Evolutionary conservation across 2,329 filamentous ascomycete species (phyloP).

Genomic region (Tolypocladium endophyticum): DNA sequence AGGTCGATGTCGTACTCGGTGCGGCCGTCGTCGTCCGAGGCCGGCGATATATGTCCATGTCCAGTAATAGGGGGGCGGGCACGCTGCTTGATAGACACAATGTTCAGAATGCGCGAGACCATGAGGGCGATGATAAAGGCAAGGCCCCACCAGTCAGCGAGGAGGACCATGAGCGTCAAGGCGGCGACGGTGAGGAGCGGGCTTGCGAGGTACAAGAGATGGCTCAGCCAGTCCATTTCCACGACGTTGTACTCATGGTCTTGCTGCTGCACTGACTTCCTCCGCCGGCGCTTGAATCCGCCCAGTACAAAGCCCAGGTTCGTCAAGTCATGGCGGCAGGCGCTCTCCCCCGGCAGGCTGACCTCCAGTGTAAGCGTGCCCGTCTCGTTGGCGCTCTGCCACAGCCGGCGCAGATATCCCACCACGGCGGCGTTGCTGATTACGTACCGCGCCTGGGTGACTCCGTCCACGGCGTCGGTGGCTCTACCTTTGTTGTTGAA

Average conservation of each 20-base stretch:
- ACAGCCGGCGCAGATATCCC: conserved; percentile 27
- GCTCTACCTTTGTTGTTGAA: background rate
- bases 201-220: conserved; percentile 35
- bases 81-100: conserved; percentile 44
- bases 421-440: conserved; percentile 43
- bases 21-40: conserved; percentile 5
- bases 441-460: conserved; percentile 13
- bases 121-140: conserved; percentile 37
- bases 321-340: conserved; percentile 3
- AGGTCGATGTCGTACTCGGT: conserved; percentile 42
- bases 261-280: background rate
- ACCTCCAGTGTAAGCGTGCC: conserved; percentile 18
- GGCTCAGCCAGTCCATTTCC: conserved; percentile 34
- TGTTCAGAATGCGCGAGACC: conserved; percentile 43
- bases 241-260: background rate
- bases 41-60: background rate
- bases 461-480: background rate
- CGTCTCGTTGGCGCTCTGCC: conserved; percentile 8
- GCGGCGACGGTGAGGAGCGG: conserved; percentile 35
- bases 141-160: conserved; percentile 43
- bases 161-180: conserved; percentile 31
- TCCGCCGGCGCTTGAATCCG: background rate
- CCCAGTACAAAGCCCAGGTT: conserved; percentile 10
- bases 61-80: conserved; percentile 8
- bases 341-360: conserved; percentile 8